Evolutionary conservation across 768 basidiomycete species (phyloP).

Genomic region (Xerocomellus amylosporus): DNA sequence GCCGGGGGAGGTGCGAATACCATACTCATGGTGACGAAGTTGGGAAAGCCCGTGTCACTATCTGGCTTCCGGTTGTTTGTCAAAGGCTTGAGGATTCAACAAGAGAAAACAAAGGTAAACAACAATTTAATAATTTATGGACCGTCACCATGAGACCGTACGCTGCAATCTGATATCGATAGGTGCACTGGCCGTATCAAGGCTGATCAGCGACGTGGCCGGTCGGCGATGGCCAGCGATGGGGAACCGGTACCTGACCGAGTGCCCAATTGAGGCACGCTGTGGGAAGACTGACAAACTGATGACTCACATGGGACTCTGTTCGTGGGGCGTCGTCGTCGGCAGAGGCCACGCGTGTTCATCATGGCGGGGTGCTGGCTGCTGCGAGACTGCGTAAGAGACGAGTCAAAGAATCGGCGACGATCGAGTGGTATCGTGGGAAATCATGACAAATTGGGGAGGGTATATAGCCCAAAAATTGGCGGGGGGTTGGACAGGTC

Average conservation of each 20-base stretch:
- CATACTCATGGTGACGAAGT: constrained; percentile 27
- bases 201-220: not conserved
- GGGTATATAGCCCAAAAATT: constrained; percentile 29
- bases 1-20: constrained; percentile 31
- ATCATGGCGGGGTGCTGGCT: not conserved
- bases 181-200: not conserved
- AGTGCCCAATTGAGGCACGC: constrained; percentile 13
- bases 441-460: constrained; percentile 25
- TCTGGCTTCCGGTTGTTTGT: constrained; percentile 19
- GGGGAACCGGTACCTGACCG: constrained; percentile 16
- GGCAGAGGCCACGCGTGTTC: constrained; percentile 15
- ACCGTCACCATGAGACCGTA: too few relatives aligned
- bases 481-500: constrained; percentile 16
- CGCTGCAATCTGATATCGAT: constrained; percentile 17
- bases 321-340: constrained; percentile 1
- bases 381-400: constrained; percentile 10
- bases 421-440: constrained; percentile 17
- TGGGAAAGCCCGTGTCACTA: not conserved
- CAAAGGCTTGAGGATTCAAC: constrained; percentile 27
- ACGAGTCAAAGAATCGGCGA: not conserved
- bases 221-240: constrained; percentile 25
- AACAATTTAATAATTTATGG: not conserved
- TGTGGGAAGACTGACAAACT: constrained; percentile 9
- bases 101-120: constrained; percentile 21
- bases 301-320: not conserved